phyloP scores from a whole-genome alignment of 2,329 filamentous ascomycete genomes.

The Biscogniauxia marginata region DNA sequence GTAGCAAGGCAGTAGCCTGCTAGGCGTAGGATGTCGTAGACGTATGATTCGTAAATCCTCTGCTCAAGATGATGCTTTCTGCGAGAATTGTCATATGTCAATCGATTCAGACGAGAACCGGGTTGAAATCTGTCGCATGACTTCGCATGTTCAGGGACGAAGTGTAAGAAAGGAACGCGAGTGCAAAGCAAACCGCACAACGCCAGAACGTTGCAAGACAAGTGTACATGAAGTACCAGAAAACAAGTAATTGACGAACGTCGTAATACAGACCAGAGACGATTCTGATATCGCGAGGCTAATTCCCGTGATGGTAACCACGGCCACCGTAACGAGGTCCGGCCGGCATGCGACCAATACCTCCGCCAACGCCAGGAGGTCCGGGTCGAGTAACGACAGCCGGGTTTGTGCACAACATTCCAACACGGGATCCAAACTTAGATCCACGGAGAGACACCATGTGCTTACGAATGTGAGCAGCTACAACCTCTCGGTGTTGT shows the following conservation, averaged over 20 bases:
- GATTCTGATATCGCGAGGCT: slow-evolving; percentile 7
- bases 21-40: slow-evolving; percentile 58
- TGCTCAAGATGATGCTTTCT: slow-evolving; percentile 49
- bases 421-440: slow-evolving; percentile 96
- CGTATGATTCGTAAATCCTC: slow-evolving; percentile 53
- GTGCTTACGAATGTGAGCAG: slow-evolving; percentile 93
- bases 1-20: slow-evolving; percentile 46
- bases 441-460: slow-evolving; percentile 98
- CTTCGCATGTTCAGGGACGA: slow-evolving; percentile 24
- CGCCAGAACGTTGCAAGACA: neutral
- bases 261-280: slow-evolving; percentile 6
- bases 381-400: slow-evolving; percentile 85
- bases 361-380: slow-evolving; percentile 73
- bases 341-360: slow-evolving; percentile 59
- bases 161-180: slow-evolving; percentile 25
- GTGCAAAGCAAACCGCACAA: slow-evolving; percentile 6
- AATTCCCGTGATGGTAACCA: slow-evolving; percentile 52
- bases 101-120: slow-evolving; percentile 36
- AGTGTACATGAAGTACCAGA: slow-evolving; percentile 1
- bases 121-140: slow-evolving; percentile 29
- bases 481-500: slow-evolving; percentile 90
- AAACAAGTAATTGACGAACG: slow-evolving; percentile 1
- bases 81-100: slow-evolving; percentile 47
- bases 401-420: slow-evolving; percentile 98
- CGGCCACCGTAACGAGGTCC: slow-evolving; percentile 55